These are phyloP conservation scores for Nicotiana sylvestris DNA, from an alignment of 257 asterid species.

Conservation along the genomic window DNA sequence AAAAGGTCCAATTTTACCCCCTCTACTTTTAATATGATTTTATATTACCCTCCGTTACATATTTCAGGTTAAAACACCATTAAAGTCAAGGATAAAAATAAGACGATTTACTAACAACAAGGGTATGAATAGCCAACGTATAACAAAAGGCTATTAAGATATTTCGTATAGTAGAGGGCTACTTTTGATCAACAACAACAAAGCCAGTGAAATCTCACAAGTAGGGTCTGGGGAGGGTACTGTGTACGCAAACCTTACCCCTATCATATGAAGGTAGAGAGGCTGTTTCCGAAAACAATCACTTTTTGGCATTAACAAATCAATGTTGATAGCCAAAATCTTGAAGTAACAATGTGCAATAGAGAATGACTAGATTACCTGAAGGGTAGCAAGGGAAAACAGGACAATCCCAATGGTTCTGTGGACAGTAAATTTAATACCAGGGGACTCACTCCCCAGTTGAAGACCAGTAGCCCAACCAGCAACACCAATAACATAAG, in stretches of 20 bases:
- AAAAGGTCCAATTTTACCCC: not conserved
- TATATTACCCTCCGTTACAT: not conserved
- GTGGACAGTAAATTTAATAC: conserved; percentile 52
- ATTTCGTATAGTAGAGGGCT: not conserved
- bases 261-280: too few relatives aligned
- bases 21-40: not conserved
- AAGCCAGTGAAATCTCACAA: too few relatives aligned
- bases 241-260: too few relatives aligned
- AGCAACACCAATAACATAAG: conserved; percentile 74
- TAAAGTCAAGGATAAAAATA: not conserved
- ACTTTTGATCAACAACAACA: not conserved
- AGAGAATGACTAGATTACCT: conserved; percentile 32
- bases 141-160: too few relatives aligned
- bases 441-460: conserved; percentile 69
- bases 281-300: too few relatives aligned
- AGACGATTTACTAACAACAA: not conserved
- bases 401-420: conserved; percentile 66
- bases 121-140: not conserved
- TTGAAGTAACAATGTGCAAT: not conserved
- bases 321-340: not conserved
- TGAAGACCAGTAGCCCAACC: conserved; percentile 84
- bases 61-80: not conserved
- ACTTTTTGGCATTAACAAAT: not conserved
- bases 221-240: too few relatives aligned
- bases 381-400: conserved; percentile 68